phyloP scores from a whole-genome alignment of 305 asterid species.

The Coffea humblotiana region DNA sequence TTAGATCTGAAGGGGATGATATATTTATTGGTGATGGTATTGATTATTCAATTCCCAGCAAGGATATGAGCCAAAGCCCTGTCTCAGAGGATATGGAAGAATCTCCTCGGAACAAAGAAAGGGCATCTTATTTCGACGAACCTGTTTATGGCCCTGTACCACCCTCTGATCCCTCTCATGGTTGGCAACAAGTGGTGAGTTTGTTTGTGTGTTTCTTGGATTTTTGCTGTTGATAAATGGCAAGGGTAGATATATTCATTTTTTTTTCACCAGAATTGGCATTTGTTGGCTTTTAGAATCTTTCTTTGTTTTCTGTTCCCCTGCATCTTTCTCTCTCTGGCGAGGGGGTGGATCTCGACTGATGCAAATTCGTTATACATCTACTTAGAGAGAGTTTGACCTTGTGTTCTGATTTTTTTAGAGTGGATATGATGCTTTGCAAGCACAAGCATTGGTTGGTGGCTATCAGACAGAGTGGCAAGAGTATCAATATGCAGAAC shows the following conservation, averaged over 20 bases:
- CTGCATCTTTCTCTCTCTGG: neutral
- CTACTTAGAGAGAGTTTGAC: neutral
- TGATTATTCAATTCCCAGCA: conserved; percentile 78
- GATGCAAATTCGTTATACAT: neutral
- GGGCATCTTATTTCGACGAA: conserved; percentile 60
- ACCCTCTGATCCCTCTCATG: conserved; percentile 74
- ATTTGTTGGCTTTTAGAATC: neutral
- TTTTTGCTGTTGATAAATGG: conserved; percentile 7
- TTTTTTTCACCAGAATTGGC: neutral
- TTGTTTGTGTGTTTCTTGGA: conserved; percentile 16
- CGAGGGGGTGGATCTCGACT: too few species aligned
- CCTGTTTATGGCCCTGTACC: conserved; percentile 95
- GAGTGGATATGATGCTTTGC: conserved; percentile 79
- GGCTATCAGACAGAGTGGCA: conserved; percentile 92
- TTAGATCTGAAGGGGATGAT: conserved; percentile 77
- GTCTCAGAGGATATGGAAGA: conserved; percentile 97
- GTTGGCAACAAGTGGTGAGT: conserved; percentile 79
- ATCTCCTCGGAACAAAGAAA: conserved; percentile 91
- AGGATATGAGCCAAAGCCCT: conserved; percentile 93
- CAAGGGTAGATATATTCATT: neutral
- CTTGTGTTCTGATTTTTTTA: conserved; percentile 25
- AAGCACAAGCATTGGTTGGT: conserved; percentile 71
- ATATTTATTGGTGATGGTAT: conserved; percentile 92
- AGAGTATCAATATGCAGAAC: conserved; percentile 85
- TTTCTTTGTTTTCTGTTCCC: conserved; percentile 4